Conservation (phyloP, 495 filamentous ascomycete species). For the Aspergillus bertholletiae region DNA sequence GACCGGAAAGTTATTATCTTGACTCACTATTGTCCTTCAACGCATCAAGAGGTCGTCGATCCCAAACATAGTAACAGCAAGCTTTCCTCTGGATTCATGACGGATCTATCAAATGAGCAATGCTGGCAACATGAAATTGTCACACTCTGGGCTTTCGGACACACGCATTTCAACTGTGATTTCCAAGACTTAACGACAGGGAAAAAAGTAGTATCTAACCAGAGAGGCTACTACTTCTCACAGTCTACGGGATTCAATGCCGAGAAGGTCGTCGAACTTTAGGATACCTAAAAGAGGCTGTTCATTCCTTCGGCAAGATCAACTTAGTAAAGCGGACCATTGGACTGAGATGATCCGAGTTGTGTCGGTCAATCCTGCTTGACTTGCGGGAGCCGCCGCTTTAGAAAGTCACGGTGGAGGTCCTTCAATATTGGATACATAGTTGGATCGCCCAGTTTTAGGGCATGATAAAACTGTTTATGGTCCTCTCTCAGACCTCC, state of each 20-base stretch:
- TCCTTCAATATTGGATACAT: slow-evolving; percentile 20
- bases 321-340: slow-evolving; percentile 1
- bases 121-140: slow-evolving; percentile 41
- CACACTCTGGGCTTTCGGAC: slow-evolving; percentile 48
- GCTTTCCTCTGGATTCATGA: slow-evolving; percentile 38
- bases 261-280: slow-evolving; percentile 6
- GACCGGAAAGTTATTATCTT: slow-evolving; percentile 35
- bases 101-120: slow-evolving; percentile 35
- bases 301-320: background rate
- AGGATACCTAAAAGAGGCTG: background rate
- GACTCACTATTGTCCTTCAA: slow-evolving; percentile 44
- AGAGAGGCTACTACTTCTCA: slow-evolving; percentile 29
- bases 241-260: slow-evolving; percentile 23
- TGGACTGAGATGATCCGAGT: background rate
- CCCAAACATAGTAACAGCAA: slow-evolving; percentile 30
- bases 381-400: background rate
- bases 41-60: slow-evolving; percentile 24
- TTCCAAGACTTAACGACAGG: slow-evolving; percentile 21
- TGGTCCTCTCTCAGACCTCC: slow-evolving; percentile 14
- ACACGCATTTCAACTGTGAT: slow-evolving; percentile 53
- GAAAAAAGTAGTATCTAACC: slow-evolving; percentile 26
- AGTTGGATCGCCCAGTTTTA: slow-evolving; percentile 16
- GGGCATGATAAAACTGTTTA: slow-evolving; percentile 16
- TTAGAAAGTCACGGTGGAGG: slow-evolving; percentile 12
- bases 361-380: background rate